Evolutionary conservation across 441 rosid genomes (phyloP).

Genomic region (Eruca vesicaria): DNA sequence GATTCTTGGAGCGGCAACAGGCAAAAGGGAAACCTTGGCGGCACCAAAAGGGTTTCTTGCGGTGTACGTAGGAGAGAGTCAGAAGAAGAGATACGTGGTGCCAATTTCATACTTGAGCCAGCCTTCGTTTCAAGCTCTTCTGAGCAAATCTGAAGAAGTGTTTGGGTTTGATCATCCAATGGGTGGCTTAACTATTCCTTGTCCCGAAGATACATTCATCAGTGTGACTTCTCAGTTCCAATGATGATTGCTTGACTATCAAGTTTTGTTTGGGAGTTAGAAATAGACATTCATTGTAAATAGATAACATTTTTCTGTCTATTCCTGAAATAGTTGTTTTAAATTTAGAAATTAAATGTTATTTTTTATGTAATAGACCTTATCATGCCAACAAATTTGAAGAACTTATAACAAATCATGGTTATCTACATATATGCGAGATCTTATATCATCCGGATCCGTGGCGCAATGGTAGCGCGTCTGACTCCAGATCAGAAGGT

Average conservation of each 20-base stretch:
- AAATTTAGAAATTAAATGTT: background rate
- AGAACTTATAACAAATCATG: background rate
- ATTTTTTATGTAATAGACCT: background rate
- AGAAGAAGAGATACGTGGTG: background rate
- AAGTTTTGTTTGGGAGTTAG: background rate
- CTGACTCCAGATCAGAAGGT: slow-evolving; percentile 99
- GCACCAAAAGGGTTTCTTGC: background rate
- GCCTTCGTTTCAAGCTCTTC: background rate
- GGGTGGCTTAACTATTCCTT: background rate
- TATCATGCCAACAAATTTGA: background rate
- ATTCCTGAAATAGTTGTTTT: background rate
- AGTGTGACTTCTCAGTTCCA: background rate
- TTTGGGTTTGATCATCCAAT: background rate
- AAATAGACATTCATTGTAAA: background rate
- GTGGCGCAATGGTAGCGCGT: slow-evolving; percentile 99
- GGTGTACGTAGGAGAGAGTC: background rate
- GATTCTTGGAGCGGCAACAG: background rate
- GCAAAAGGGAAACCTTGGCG: background rate
- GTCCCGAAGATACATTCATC: background rate
- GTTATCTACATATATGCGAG: background rate
- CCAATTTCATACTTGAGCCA: background rate
- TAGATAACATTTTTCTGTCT: background rate
- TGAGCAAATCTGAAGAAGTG: background rate
- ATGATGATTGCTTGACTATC: background rate
- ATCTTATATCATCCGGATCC: slow-evolving; percentile 46